Evolutionary conservation across 805 yeast species (phyloP).

Genomic region (Yamadazyma nakazawae): DNA sequence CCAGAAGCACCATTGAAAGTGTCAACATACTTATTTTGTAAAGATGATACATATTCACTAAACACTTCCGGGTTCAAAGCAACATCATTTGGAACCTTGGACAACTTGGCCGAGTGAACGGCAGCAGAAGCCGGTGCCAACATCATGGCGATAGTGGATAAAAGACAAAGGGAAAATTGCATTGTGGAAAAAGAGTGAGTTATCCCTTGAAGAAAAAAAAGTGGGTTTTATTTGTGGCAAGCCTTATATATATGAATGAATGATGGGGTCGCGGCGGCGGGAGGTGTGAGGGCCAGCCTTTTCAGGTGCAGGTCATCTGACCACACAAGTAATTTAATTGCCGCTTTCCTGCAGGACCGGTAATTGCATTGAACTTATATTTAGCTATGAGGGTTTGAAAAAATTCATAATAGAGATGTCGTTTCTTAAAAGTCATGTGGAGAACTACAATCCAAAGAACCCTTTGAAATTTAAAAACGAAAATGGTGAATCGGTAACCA

Average conservation of each 20-base stretch:
- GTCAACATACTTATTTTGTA: constrained; percentile 60
- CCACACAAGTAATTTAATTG: not conserved
- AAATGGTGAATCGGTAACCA: constrained; percentile 4
- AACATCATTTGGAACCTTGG: constrained; percentile 57
- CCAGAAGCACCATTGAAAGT: constrained; percentile 39
- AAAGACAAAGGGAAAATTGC: constrained; percentile 23
- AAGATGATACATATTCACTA: constrained; percentile 51
- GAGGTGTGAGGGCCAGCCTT: not conserved
- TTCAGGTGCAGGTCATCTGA: not conserved
- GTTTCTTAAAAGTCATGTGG: constrained; percentile 22
- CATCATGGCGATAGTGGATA: constrained; percentile 43
- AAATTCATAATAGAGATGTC: not conserved
- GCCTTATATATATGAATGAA: not conserved
- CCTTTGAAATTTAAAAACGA: constrained; percentile 18
- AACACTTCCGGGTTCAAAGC: constrained; percentile 50
- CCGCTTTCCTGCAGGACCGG: no score
- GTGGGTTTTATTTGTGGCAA: constrained; percentile 4
- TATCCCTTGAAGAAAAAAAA: not conserved
- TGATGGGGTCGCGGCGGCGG: not conserved
- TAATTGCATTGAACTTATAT: no score
- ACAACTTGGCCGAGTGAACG: constrained; percentile 50
- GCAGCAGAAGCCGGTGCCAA: constrained; percentile 45
- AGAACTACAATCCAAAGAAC: constrained; percentile 20
- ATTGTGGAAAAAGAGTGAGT: constrained; percentile 3
- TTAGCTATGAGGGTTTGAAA: no score